Evolutionary conservation across 495 filamentous ascomycete species (phyloP).

Genomic region (Penicillium silybi): DNA sequence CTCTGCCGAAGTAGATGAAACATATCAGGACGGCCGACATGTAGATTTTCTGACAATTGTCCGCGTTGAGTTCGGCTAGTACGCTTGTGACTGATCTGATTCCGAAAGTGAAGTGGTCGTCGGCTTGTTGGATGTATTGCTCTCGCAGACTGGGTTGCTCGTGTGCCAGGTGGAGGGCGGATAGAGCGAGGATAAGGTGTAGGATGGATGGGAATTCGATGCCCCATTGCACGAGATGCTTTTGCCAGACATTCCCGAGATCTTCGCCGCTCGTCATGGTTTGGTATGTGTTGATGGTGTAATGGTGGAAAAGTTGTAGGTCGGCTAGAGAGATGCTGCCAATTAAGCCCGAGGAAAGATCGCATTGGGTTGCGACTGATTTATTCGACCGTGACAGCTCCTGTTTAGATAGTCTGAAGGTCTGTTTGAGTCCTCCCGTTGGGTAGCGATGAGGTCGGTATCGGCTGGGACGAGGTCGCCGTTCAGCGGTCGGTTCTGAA

Average conservation of each 20-base stretch:
- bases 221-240: conserved; percentile 38
- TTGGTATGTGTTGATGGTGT: conserved; percentile 27
- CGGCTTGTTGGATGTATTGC: conserved; percentile 33
- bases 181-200: conserved; percentile 42
- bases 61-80: conserved; percentile 29
- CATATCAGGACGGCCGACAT: conserved; percentile 43
- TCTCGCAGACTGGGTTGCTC: conserved; percentile 27
- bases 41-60: conserved; percentile 44
- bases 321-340: conserved; percentile 28
- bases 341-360: not conserved
- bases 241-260: conserved; percentile 32
- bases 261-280: conserved; percentile 26
- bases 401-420: conserved; percentile 5
- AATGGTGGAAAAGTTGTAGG: conserved; percentile 39
- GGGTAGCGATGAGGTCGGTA: conserved; percentile 26
- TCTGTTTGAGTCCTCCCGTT: conserved; percentile 5
- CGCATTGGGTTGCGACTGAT: conserved; percentile 8
- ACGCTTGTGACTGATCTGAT: conserved; percentile 39
- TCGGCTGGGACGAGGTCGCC: conserved; percentile 7
- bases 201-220: conserved; percentile 42
- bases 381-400: not conserved
- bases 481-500: not conserved
- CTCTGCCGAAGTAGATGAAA: conserved; percentile 45
- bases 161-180: conserved; percentile 41
- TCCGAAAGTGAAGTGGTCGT: conserved; percentile 44